These are phyloP conservation scores for Tieghemostelium lacteum DNA, from an alignment of 78 protist species.

Conservation along the genomic window DNA sequence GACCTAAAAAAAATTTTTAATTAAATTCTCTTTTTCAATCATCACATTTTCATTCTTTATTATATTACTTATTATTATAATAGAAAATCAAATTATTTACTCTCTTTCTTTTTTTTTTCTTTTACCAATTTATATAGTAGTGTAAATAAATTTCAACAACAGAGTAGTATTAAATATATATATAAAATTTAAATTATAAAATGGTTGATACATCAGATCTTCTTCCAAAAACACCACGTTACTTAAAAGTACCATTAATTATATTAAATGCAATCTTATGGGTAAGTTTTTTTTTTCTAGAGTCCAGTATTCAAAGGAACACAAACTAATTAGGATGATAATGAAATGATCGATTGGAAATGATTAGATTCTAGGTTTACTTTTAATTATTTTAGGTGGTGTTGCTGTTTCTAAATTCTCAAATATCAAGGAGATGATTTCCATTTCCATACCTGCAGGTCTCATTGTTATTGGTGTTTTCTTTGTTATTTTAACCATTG, in stretches of 20 bases:
- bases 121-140: too few species aligned
- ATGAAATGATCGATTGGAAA: background rate
- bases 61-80: too few species aligned
- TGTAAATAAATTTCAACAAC: background rate
- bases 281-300: conserved; percentile 27
- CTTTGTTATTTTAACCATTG: conserved; percentile 37
- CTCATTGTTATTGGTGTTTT: conserved; percentile 55
- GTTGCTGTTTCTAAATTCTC: conserved; percentile 13
- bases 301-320: background rate
- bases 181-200: too few species aligned
- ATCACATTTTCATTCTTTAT: too few species aligned
- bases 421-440: conserved; percentile 4
- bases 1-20: too few species aligned
- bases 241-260: conserved; percentile 64
- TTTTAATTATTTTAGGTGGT: conserved; percentile 45
- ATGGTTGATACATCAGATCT: conserved; percentile 78
- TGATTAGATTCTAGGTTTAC: conserved; percentile 28
- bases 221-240: conserved; percentile 66
- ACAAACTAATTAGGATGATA: background rate
- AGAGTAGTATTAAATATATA: too few species aligned
- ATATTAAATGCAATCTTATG: conserved; percentile 54
- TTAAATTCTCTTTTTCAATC: too few species aligned
- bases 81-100: too few species aligned
- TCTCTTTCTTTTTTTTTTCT: too few species aligned
- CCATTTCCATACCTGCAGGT: conserved; percentile 36